Percentiles rank a stretch among this genome's conserved stretches.
These are phyloP conservation scores for Phaeosphaeriaceae sp. DNA, from an alignment of 2,329 filamentous ascomycete genomes.

Conservation along the genomic window DNA sequence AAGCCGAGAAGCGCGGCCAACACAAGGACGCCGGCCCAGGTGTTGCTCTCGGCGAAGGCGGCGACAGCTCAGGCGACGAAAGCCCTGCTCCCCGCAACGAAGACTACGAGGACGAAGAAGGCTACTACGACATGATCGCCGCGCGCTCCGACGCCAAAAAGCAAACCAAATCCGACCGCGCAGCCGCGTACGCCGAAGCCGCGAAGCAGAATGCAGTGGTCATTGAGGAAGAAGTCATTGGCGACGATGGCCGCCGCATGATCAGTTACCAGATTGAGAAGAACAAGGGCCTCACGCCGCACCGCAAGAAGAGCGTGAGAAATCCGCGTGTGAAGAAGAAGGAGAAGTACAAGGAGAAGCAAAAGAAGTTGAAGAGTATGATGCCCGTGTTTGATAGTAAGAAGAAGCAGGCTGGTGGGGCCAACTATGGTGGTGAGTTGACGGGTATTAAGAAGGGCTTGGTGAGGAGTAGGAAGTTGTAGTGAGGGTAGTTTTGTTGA, in stretches of 20 bases:
- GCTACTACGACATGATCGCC: conserved; percentile 91
- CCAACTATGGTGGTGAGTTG: conserved; percentile 80
- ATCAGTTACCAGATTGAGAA: conserved; percentile 95
- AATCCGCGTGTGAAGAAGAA: conserved; percentile 99
- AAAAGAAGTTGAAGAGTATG: conserved; percentile 93
- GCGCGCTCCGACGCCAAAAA: conserved; percentile 70
- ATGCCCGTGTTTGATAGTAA: conserved; percentile 81
- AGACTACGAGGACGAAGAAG: conserved; percentile 63
- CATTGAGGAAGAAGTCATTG: conserved; percentile 72
- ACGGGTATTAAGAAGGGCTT: conserved; percentile 95
- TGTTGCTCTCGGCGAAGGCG: conserved; percentile 69
- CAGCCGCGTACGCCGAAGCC: conserved; percentile 63
- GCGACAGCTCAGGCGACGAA: conserved; percentile 71
- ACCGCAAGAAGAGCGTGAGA: conserved; percentile 89
- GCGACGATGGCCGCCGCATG: conserved; percentile 85
- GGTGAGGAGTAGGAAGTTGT: conserved; percentile 93
- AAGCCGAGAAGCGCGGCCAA: conserved; percentile 83
- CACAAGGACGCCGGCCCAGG: conserved; percentile 61
- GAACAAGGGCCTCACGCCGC: conserved; percentile 93
- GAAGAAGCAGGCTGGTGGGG: conserved; percentile 73
- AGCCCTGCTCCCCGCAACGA: conserved; percentile 48
- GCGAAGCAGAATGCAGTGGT: conserved; percentile 66
- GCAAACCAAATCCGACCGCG: conserved; percentile 74
- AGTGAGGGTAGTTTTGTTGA: conserved; percentile 27
- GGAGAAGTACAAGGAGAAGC: conserved; percentile 93